These are phyloP conservation scores for Clitocybe nebularis DNA, from an alignment of 1,284 basidiomycete species.

Conservation along the genomic window DNA sequence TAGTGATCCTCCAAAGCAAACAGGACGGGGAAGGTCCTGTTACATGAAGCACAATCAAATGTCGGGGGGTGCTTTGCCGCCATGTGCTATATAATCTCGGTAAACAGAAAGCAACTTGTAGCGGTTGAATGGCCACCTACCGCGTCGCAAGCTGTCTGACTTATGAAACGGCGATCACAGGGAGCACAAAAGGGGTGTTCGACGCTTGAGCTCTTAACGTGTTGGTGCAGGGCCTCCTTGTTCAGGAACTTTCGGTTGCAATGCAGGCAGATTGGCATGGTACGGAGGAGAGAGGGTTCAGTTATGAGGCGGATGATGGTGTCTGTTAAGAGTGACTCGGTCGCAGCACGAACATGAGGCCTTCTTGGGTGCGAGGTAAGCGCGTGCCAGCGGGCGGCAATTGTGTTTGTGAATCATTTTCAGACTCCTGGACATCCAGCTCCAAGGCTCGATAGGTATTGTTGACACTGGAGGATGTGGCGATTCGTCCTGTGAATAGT, in stretches of 20 bases:
- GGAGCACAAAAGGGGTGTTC: conserved; percentile 29
- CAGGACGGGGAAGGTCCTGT: conserved; percentile 25
- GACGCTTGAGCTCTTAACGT: conserved; percentile 29
- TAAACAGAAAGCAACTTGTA: no score
- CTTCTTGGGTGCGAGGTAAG: conserved; percentile 10
- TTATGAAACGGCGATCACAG: conserved; percentile 31
- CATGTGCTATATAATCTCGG: conserved; percentile 33
- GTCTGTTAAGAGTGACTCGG: conserved; percentile 8
- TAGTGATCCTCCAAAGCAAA: conserved; percentile 40
- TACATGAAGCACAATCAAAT: conserved; percentile 30
- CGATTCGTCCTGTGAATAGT: neutral
- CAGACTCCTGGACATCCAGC: neutral
- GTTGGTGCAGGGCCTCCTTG: conserved; percentile 32
- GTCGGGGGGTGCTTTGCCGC: conserved; percentile 32
- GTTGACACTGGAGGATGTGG: neutral
- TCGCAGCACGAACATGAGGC: conserved; percentile 9
- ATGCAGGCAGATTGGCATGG: conserved; percentile 28
- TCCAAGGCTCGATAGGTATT: neutral
- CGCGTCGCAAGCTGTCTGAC: conserved; percentile 29
- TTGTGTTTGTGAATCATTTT: conserved; percentile 2
- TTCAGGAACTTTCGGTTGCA: conserved; percentile 31
- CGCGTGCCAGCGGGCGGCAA: conserved; percentile 9
- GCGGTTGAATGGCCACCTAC: conserved; percentile 20
- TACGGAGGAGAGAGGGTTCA: conserved; percentile 8
- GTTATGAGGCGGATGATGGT: conserved; percentile 6